phyloP scores from a whole-genome alignment of 805 yeast species.

The Kazachstania psychrophila region DNA sequence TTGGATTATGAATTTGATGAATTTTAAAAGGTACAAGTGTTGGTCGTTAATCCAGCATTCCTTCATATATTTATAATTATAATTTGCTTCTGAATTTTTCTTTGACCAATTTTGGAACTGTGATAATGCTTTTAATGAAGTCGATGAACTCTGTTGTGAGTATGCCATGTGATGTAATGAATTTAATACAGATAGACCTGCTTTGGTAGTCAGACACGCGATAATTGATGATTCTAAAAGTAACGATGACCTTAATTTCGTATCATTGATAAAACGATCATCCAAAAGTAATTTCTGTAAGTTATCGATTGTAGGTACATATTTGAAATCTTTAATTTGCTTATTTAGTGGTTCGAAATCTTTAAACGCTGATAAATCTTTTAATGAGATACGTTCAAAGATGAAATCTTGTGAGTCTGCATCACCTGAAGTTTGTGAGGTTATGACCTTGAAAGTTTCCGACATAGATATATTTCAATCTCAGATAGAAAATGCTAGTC shows the following conservation, averaged over 20 bases:
- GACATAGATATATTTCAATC: no score
- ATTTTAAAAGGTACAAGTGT: conserved; percentile 1
- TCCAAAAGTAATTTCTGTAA: conserved; percentile 1
- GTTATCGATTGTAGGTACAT: conserved; percentile 5
- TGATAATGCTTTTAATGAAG: neutral
- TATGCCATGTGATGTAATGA: conserved; percentile 3
- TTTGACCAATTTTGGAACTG: conserved; percentile 2
- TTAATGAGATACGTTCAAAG: neutral
- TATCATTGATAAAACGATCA: conserved; percentile 4
- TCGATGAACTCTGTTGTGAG: neutral
- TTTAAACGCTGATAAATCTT: neutral
- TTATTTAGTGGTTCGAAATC: conserved; percentile 1
- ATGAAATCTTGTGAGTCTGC: no score
- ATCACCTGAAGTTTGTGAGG: no score
- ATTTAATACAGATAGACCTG: conserved; percentile 17
- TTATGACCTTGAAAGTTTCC: no score
- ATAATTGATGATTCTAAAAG: conserved; percentile 8
- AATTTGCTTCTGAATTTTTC: neutral
- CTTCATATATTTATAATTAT: conserved; percentile 2
- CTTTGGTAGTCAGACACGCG: conserved; percentile 17
- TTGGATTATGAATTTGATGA: conserved; percentile 2
- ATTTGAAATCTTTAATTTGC: neutral
- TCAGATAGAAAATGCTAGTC: no score
- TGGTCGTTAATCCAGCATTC: conserved; percentile 1
- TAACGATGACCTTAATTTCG: neutral